These are phyloP conservation scores for Somion occarium DNA, from an alignment of 1,284 basidiomycete genomes.

Conservation along the genomic window DNA sequence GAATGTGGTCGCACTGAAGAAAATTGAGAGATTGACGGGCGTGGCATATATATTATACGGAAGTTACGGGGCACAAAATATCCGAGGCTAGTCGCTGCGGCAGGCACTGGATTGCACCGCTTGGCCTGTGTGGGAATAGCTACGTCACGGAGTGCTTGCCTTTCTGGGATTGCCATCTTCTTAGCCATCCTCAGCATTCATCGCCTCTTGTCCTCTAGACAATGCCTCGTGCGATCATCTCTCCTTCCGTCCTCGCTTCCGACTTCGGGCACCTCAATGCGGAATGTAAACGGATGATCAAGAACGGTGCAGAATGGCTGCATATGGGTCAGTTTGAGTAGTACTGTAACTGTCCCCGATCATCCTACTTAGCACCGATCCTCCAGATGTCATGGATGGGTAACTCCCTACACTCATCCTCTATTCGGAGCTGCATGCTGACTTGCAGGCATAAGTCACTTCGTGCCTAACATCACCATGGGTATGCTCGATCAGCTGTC, in stretches of 20 bases:
- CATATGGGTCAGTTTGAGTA: slow-evolving; percentile 80
- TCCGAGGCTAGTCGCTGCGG: too few relatives aligned
- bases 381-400: slow-evolving; percentile 94
- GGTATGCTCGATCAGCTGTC: slow-evolving; percentile 41
- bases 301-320: slow-evolving; percentile 90
- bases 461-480: slow-evolving; percentile 98
- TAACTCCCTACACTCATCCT: slow-evolving; percentile 29
- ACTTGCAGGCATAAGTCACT: slow-evolving; percentile 59
- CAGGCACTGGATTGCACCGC: neutral
- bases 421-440: neutral
- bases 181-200: too few relatives aligned
- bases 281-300: slow-evolving; percentile 92
- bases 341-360: slow-evolving; percentile 1
- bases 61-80: too few relatives aligned
- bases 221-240: slow-evolving; percentile 86
- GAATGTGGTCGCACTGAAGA: too few relatives aligned
- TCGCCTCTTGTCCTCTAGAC: too few relatives aligned
- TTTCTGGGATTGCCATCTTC: too few relatives aligned
- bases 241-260: slow-evolving; percentile 89
- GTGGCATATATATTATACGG: too few relatives aligned
- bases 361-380: neutral
- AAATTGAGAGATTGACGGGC: too few relatives aligned
- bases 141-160: too few relatives aligned
- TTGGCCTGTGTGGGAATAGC: neutral
- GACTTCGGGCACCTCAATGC: slow-evolving; percentile 90